Percentiles rank a stretch among this genome's conserved stretches.
These are phyloP conservation scores for Kwoniella mangroviensis DNA, from an alignment of 768 basidiomycete species.

Conservation along the genomic window DNA sequence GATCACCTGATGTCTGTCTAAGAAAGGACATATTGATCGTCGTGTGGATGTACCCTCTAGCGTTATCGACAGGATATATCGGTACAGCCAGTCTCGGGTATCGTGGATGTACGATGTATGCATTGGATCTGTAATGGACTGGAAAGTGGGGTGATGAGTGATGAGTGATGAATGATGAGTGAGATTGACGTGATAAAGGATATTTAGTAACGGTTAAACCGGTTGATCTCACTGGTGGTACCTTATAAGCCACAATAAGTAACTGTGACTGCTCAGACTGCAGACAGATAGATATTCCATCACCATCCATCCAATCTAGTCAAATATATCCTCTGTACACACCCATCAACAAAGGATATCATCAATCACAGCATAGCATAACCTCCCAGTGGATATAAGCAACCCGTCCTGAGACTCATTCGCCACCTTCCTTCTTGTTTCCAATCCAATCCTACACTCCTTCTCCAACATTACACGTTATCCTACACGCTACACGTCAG, in stretches of 20 bases:
- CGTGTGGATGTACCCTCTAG: neutral
- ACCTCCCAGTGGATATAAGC: neutral
- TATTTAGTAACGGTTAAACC: neutral
- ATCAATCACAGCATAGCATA: neutral
- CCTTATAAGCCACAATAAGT: neutral
- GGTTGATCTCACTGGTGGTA: neutral
- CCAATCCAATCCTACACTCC: neutral
- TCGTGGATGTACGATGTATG: neutral
- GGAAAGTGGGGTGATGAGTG: neutral
- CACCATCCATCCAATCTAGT: neutral
- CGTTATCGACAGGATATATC: neutral
- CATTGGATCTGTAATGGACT: neutral
- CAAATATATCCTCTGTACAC: neutral
- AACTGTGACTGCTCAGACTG: neutral
- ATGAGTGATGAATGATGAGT: neutral
- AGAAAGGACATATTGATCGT: neutral
- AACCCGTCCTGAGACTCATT: neutral
- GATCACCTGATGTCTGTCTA: neutral
- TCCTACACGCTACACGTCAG: neutral
- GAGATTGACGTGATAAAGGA: neutral
- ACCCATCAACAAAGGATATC: slow-evolving; percentile 4
- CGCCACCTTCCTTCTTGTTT: neutral
- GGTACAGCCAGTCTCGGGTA: neutral
- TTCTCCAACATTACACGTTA: neutral
- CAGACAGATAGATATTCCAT: neutral